Conservation (phyloP, 2,329 filamentous ascomycete genomes). For the Ophiostoma australiae region DNA sequence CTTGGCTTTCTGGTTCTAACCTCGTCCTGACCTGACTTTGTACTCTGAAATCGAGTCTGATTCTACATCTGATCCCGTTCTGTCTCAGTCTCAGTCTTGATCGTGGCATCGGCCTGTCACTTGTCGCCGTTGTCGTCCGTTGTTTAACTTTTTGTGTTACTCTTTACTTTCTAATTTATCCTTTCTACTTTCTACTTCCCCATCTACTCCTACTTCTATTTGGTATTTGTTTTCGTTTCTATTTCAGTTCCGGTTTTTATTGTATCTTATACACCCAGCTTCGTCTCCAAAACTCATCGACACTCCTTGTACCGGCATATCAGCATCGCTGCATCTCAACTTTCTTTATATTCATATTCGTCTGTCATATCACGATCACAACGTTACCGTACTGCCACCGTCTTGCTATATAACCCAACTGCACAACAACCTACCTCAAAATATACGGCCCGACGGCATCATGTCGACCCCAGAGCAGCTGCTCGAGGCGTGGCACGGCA, state of each 20-base stretch:
- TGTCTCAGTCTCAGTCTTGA: slow-evolving; percentile 8
- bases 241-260: neutral
- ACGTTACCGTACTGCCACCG: neutral
- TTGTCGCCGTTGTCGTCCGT: neutral
- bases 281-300: neutral
- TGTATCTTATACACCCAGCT: neutral
- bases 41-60: neutral
- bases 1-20: neutral
- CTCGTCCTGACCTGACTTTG: neutral
- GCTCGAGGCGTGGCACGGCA: slow-evolving; percentile 21
- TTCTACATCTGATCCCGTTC: neutral
- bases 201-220: too few relatives aligned
- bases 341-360: neutral
- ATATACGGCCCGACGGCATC: neutral
- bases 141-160: neutral
- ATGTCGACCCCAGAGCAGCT: slow-evolving; percentile 20
- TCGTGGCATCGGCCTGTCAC: neutral
- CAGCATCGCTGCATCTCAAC: neutral
- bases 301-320: neutral
- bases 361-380: neutral
- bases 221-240: neutral
- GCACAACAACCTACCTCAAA: neutral
- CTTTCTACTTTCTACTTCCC: neutral
- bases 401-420: neutral
- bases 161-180: too few relatives aligned